Conservation (phyloP, 23 red algal genomes). For the Gracilaria domingensis region DNA sequence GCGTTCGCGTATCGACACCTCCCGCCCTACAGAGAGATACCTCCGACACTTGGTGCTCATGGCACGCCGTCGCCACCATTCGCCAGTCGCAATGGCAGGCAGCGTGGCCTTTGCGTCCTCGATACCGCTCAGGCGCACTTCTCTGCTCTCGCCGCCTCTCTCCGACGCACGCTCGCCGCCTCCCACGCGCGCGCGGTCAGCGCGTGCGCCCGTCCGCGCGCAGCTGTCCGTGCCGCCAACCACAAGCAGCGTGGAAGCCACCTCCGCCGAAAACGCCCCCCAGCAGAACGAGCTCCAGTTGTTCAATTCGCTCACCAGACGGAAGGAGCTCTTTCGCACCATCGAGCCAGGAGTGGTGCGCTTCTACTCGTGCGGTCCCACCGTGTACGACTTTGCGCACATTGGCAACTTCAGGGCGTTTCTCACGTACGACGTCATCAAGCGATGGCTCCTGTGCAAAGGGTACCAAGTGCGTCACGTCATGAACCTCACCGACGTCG, state of each 20-base stretch:
- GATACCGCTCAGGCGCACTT: neutral
- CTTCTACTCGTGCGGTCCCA: constrained; percentile 98
- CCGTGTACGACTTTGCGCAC: constrained; percentile 98
- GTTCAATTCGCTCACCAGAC: constrained; percentile 85
- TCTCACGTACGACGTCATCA: constrained; percentile 95
- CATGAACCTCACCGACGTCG: constrained; percentile 97
- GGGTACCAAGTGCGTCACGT: constrained; percentile 90
- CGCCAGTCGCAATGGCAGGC: neutral
- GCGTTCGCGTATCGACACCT: too few relatives aligned
- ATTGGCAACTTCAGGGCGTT: constrained; percentile 98
- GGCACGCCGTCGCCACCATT: neutral
- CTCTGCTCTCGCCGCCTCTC: neutral
- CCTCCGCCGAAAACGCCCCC: neutral
- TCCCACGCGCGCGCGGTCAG: neutral
- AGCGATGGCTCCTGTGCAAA: constrained; percentile 82
- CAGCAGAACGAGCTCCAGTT: constrained; percentile 16
- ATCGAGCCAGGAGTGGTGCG: constrained; percentile 71
- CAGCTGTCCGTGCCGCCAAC: neutral
- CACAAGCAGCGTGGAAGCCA: neutral
- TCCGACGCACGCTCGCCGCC: neutral
- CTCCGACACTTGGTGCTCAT: too few relatives aligned
- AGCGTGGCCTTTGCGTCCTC: neutral
- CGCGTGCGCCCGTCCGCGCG: neutral
- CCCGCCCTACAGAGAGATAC: too few relatives aligned
- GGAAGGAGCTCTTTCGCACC: constrained; percentile 81